Evolutionary conservation across 371 early-diverging fungal genomes (phyloP), one percentile per base, ranked within the genome.

Genomic region (Lichtheimia hyalospora): DNA sequence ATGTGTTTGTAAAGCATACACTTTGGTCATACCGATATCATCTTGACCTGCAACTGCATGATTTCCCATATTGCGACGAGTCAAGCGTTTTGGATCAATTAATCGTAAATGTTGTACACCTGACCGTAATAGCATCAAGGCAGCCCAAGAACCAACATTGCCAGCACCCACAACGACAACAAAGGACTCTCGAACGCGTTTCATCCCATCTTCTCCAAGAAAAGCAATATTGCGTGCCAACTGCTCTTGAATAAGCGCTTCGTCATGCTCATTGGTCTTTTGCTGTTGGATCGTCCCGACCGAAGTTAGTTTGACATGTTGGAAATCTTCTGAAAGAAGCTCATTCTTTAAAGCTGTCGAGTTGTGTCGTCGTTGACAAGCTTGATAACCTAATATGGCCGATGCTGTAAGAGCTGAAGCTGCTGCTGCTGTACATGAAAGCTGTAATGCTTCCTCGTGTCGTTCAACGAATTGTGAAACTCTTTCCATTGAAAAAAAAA

Each of bases 151-250:
- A n/a, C 93, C 98, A 5, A 98, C 95, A 6, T 96, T 97, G n/a
- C 98, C 98, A 4, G 90, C 86, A 15, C 98, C 98, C 3, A 98
- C 95, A 10, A 98, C 90, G 49, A 98, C 75, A 2, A 98, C 94
- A 68, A 88, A 89, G 1, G 90, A 74, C 13, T 80, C 67, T 21
- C 88, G 83, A 12, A 94, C 67, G 54, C 79, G 73, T 1, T 73
- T 63, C 46, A 91, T 80, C 8, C 90, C 89, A n/a, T 91, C 90
- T 25, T 89, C 84, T 5, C 97, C 97, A 44, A 98, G 74, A 63
- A 97, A 97, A 1, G 89, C 89, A 66, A 87, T 89, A 73, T 95
- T 95, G 41, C 95, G 81, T 1, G 96, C 78, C 46, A 97, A 69
- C 64, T 96, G 93, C 64, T 97, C 97, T 14, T 86, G 71, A 12